Percentiles rank a stretch among this genome's conserved stretches.
phyloP scores from a whole-genome alignment of 108 stramenopile genomes.

The Skeletonema tropicum region DNA sequence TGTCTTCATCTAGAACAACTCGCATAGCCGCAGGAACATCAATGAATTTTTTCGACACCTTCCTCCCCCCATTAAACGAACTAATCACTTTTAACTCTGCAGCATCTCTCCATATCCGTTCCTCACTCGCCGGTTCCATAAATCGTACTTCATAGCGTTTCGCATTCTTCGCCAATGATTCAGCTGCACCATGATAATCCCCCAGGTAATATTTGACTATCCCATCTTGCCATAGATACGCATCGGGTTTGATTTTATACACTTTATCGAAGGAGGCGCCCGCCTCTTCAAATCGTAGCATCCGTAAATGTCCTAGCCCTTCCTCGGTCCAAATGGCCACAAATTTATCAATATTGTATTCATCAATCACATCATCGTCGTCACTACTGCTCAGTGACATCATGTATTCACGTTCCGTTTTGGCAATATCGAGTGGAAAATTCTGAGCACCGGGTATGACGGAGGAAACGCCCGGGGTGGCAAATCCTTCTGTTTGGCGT shows the following conservation, averaged over 20 bases:
- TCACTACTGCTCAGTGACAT: constrained; percentile 35
- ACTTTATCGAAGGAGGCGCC: constrained; percentile 60
- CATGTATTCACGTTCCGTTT: constrained; percentile 76
- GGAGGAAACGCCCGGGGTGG: constrained; percentile 71
- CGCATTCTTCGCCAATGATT: constrained; percentile 67
- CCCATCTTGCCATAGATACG: constrained; percentile 84
- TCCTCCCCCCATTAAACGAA: constrained; percentile 32
- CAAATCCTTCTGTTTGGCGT: constrained; percentile 65
- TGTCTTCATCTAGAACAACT: constrained; percentile 3
- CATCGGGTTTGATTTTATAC: constrained; percentile 71
- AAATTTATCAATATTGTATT: constrained; percentile 54
- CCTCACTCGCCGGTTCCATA: constrained; percentile 68
- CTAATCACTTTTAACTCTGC: constrained; percentile 58
- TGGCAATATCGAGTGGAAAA: constrained; percentile 55
- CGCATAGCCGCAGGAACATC: constrained; percentile 20
- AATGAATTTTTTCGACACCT: constrained; percentile 3
- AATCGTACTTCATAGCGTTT: constrained; percentile 64
- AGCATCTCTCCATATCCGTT: constrained; percentile 86
- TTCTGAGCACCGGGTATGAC: constrained; percentile 69
- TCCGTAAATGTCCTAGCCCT: constrained; percentile 65
- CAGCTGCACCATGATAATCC: constrained; percentile 58
- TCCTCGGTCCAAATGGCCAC: constrained; percentile 58
- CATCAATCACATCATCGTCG: constrained; percentile 51
- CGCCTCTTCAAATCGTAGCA: constrained; percentile 65
- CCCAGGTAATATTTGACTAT: constrained; percentile 74